Percentiles rank a stretch among this genome's conserved stretches.
These are phyloP conservation scores for Simplicillium aogashimaense DNA, from an alignment of 2,329 filamentous ascomycete species.

Conservation along the genomic window DNA sequence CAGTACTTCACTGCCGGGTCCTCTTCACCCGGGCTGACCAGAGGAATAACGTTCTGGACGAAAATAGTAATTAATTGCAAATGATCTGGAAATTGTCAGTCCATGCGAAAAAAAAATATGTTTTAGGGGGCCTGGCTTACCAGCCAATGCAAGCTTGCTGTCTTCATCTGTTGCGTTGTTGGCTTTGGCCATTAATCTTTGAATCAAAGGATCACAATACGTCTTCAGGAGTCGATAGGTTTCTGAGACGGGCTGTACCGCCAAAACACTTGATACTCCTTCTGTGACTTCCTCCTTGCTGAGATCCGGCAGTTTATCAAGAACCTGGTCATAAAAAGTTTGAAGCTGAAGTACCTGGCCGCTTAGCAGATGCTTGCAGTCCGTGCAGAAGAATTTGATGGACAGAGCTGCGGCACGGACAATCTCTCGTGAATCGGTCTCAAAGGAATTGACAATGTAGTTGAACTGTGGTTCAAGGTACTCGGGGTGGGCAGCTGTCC, in stretches of 20 bases:
- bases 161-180: slow-evolving; percentile 76
- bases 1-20: slow-evolving; percentile 96
- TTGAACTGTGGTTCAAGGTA: slow-evolving; percentile 88
- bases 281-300: slow-evolving; percentile 97
- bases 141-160: slow-evolving; percentile 76
- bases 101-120: neutral
- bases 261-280: slow-evolving; percentile 84
- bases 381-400: slow-evolving; percentile 94
- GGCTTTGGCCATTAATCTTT: slow-evolving; percentile 76
- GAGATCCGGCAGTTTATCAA: slow-evolving; percentile 72
- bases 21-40: slow-evolving; percentile 59
- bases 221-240: slow-evolving; percentile 80
- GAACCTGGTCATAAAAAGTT: slow-evolving; percentile 80
- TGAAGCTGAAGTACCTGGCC: slow-evolving; percentile 80
- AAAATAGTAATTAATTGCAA: slow-evolving; percentile 89
- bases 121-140: slow-evolving; percentile 31
- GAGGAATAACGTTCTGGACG: slow-evolving; percentile 67
- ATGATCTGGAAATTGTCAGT: slow-evolving; percentile 48
- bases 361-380: slow-evolving; percentile 81
- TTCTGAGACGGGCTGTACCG: slow-evolving; percentile 71
- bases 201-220: slow-evolving; percentile 85
- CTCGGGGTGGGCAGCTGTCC: slow-evolving; percentile 89
- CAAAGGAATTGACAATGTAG: slow-evolving; percentile 90
- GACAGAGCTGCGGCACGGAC: slow-evolving; percentile 84
- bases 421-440: slow-evolving; percentile 81